A percentile compares a stretch with the other conserved stretches of the same genome.
Evolutionary conservation across 371 early-diverging fungal genomes (phyloP).

Genomic region (Phascolomyces articulosus): DNA sequence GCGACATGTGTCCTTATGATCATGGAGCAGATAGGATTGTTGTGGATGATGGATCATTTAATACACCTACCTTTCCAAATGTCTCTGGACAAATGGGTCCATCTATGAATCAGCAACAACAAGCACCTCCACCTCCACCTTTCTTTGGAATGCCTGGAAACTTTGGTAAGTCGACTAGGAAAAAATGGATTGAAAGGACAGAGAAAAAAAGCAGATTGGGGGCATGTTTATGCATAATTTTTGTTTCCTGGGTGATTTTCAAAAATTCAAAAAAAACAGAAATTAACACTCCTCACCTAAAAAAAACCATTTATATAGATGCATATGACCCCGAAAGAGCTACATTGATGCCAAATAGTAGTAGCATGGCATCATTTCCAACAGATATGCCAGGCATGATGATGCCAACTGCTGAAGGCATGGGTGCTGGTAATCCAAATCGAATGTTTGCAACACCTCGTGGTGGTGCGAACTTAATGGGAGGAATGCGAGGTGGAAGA

Average conservation of each 20-base stretch:
- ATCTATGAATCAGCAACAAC: slow-evolving; percentile 18
- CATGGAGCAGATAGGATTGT: slow-evolving; percentile 80
- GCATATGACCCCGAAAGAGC: slow-evolving; percentile 27
- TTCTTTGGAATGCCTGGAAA: slow-evolving; percentile 26
- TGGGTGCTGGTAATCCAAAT: not conserved
- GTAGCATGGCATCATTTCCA: slow-evolving; percentile 11
- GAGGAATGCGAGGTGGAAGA: slow-evolving; percentile 25
- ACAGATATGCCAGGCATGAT: slow-evolving; percentile 19
- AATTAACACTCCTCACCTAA: no score
- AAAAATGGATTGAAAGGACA: no score
- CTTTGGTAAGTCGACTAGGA: slow-evolving; percentile 27
- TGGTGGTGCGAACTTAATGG: not conserved
- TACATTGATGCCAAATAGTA: slow-evolving; percentile 8
- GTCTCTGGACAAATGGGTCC: slow-evolving; percentile 21
- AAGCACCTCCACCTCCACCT: slow-evolving; percentile 10
- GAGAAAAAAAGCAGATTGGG: no score
- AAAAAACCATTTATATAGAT: not conserved
- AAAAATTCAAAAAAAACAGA: no score
- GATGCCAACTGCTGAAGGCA: slow-evolving; percentile 1
- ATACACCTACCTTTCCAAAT: slow-evolving; percentile 21
- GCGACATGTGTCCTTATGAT: slow-evolving; percentile 80
- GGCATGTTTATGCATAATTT: no score
- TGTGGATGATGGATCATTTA: slow-evolving; percentile 58
- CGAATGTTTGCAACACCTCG: slow-evolving; percentile 16
- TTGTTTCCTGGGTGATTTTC: no score